Base-by-base conservation (phyloP, 148 eudicot species). In the Rhododendron mucronatum region DNA sequence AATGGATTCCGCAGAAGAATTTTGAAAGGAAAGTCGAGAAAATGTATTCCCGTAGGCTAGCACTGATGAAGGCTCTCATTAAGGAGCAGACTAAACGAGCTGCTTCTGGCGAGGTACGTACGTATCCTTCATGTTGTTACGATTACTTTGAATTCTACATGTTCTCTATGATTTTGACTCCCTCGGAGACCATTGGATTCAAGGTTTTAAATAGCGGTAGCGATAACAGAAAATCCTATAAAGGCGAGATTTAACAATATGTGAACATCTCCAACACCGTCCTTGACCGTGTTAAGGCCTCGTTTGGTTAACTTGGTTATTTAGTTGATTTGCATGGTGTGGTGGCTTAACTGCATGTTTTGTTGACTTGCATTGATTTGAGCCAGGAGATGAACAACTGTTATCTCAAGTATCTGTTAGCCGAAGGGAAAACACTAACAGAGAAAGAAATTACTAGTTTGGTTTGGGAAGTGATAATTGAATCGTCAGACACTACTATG, bases 401-500 rank as follows among this genome's bases (percentile, higher is more conserved):
- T 69, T 95, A 94, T 85, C 91, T 95, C 13, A 92, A 91, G 80
- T 90, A 87, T 86, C 83, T 96, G 93, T 75, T 92, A 82, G 83
- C 91, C 0, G 98, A 95, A 89, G 95, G 88, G 55, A 90, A 89
- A 67, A 84, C 90, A 11, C 67, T 96, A 47, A 65, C 98, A 30
- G 96, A 93, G 55, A 84, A 85, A 57, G 93, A 96, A 86, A 81
- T 94, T 9, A 88, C 88, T n/a, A 93, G 94, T 94, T 88, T 94
- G 80, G 88, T 91, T 5, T 96, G 98, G 99, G 99, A 96, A 90
- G 92, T 93, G 51, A 91, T 95, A 41, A 92, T 95, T 15, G 99
- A 94, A 92, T 82, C 94, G 85, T 92, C 98, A 1, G 98, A 96
- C 59, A 95, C 99, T 16, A 93, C 96, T 6, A 48, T 95, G 80